phyloP scores from a whole-genome alignment of 2,329 filamentous ascomycete genomes.

The Sordariomycetes sp. region DNA sequence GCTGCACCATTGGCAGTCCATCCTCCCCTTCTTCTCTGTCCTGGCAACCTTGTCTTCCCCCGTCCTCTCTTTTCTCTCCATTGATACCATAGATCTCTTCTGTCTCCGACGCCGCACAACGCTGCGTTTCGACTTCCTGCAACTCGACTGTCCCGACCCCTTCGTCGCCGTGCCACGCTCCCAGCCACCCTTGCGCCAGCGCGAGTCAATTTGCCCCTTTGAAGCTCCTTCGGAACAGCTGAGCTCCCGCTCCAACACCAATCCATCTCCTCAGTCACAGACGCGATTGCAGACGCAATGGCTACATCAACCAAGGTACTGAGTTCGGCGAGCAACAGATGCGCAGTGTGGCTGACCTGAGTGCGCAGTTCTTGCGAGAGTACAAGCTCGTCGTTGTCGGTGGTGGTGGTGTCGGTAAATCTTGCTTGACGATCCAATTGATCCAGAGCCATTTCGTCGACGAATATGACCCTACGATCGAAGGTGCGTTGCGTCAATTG shows the following conservation, averaged over 20 bases:
- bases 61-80: not conserved
- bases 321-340: not conserved
- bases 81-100: not conserved
- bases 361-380: slow-evolving; percentile 67
- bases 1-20: not conserved
- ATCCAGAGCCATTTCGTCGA: slow-evolving; percentile 97
- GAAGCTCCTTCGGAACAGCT: slow-evolving; percentile 2
- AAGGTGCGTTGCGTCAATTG: slow-evolving; percentile 57
- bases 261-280: slow-evolving; percentile 4
- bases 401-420: slow-evolving; percentile 97
- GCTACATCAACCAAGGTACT: slow-evolving; percentile 25
- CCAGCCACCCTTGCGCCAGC: slow-evolving; percentile 1
- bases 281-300: slow-evolving; percentile 15
- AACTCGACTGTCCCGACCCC: not conserved
- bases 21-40: not conserved
- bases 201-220: slow-evolving; percentile 9
- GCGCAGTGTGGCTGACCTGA: no score
- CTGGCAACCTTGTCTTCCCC: not conserved
- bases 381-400: slow-evolving; percentile 97
- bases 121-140: not conserved
- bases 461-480: slow-evolving; percentile 98
- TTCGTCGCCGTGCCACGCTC: not conserved
- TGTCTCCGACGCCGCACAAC: not conserved
- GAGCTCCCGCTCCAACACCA: slow-evolving; percentile 4
- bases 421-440: slow-evolving; percentile 95